Evolutionary conservation across 768 basidiomycete species (phyloP).

Genomic region (Mrakia gelida): DNA sequence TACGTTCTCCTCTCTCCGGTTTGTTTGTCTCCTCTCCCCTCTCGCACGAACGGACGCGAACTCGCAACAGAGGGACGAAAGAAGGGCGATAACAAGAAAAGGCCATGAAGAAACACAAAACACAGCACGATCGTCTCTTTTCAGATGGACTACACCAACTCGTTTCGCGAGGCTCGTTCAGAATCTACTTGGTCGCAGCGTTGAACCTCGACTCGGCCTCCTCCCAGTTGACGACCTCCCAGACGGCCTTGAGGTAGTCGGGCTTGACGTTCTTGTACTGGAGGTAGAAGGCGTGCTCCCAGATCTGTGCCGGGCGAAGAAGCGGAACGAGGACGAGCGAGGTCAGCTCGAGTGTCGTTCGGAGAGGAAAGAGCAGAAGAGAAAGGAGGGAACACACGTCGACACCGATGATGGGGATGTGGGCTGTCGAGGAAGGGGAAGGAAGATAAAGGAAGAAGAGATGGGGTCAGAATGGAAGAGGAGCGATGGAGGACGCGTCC

Average conservation of each 20-base stretch:
- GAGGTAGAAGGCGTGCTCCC: constrained; percentile 60
- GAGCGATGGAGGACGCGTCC: not conserved
- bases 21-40: no score
- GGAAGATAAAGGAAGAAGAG: not conserved
- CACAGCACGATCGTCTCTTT: no score
- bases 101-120: no score
- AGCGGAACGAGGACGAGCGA: no score
- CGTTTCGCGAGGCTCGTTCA: no score
- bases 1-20: no score
- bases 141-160: no score
- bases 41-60: no score
- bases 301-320: not conserved
- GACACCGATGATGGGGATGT: constrained; percentile 79
- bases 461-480: not conserved
- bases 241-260: constrained; percentile 75
- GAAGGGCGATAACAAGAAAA: no score
- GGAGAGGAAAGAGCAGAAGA: not conserved
- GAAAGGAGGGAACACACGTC: constrained; percentile 64
- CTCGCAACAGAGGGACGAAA: no score
- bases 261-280: constrained; percentile 94
- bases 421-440: constrained; percentile 50
- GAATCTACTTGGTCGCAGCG: not conserved
- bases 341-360: no score
- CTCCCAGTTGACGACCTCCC: constrained; percentile 93
- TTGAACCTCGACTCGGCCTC: constrained; percentile 72